These are phyloP conservation scores for Ceratobasidium sp. DNA, from an alignment of 1,284 basidiomycete species.

Conservation along the genomic window DNA sequence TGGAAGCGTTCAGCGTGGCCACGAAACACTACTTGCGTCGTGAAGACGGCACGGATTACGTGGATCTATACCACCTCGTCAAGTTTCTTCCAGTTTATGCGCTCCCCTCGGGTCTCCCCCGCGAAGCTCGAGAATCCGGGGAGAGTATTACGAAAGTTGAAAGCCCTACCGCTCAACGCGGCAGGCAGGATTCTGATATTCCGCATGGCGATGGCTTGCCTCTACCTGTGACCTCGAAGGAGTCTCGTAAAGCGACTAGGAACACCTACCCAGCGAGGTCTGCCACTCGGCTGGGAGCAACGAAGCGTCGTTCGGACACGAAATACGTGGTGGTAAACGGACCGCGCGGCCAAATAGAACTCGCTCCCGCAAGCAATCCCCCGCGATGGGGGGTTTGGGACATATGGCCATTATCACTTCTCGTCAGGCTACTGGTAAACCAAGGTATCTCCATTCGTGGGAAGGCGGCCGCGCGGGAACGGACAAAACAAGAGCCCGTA, in stretches of 20 bases:
- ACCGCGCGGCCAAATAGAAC: conserved; percentile 47
- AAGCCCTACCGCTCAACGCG: conserved; percentile 58
- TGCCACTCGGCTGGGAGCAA: background rate
- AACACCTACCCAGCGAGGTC: conserved; percentile 60
- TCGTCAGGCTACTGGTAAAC: conserved; percentile 65
- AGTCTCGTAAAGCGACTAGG: conserved; percentile 61
- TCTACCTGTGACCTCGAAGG: background rate
- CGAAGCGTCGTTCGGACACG: background rate
- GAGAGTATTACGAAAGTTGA: background rate
- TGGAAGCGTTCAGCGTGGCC: conserved; percentile 66
- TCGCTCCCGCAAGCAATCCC: conserved; percentile 71
- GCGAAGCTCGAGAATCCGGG: background rate
- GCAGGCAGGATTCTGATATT: conserved; percentile 56
- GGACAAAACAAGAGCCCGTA: conserved; percentile 65
- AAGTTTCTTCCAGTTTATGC: conserved; percentile 73
- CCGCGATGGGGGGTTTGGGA: conserved; percentile 75
- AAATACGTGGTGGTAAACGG: background rate
- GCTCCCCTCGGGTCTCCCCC: conserved; percentile 66
- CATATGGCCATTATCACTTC: conserved; percentile 76
- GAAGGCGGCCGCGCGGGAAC: conserved; percentile 68
- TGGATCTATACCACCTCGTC: conserved; percentile 62
- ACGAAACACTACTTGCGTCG: conserved; percentile 72
- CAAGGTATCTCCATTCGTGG: conserved; percentile 67
- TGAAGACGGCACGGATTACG: conserved; percentile 74
- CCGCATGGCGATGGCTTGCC: conserved; percentile 48